Evolutionary conservation across 345 rosid genomes (phyloP), one percentile per base, ranked within the genome.

Genomic region (Corymbia maculata): DNA sequence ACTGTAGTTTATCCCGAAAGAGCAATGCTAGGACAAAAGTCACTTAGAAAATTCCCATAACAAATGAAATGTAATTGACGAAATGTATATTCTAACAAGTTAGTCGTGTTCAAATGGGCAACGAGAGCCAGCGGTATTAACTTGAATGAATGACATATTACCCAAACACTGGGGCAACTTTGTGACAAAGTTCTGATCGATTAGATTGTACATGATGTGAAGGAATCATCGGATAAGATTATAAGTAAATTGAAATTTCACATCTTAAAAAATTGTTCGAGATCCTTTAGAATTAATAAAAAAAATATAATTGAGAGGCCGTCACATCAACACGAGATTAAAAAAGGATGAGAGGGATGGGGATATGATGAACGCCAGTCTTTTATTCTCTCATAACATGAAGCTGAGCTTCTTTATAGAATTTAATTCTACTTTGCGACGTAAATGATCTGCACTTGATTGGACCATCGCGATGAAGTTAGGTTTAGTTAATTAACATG

Each of bases 101-200:
- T 17, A 12, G 28, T 75, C 1, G 5, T 75, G 49, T 19, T 3
- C 82, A 75, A 75, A 75, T 1, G 7, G 26, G 11, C 4, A 16
- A 36, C 11, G 26, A 19, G 24, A 75, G 45, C 26, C 26, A 6
- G 21, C 0, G 4, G 19, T 36, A 19, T 3, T 19, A 19, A 75
- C 82, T 75, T 36, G 26, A 4, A 19, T 36, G 84, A 42, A 36
- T 42, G 28, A 19, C 0, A 19, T 19, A 42, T 75, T 75, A 75
- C 11, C 28, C 9, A 55, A 55, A 22, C 13, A 55, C 28, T 55
- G 0, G 1, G 0, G 1, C 8, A 26, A 55, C 24, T 55, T 55
- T 4, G 42, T 36, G 42, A 36, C 42, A 36, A 36, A 36, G 42
- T 36, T 36, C 42, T 36, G 42, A 36, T 15, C 2, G 19, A 64